These are phyloP conservation scores for Yarrowia yakushimensis DNA, from an alignment of 805 yeast genomes.

Conservation along the genomic window DNA sequence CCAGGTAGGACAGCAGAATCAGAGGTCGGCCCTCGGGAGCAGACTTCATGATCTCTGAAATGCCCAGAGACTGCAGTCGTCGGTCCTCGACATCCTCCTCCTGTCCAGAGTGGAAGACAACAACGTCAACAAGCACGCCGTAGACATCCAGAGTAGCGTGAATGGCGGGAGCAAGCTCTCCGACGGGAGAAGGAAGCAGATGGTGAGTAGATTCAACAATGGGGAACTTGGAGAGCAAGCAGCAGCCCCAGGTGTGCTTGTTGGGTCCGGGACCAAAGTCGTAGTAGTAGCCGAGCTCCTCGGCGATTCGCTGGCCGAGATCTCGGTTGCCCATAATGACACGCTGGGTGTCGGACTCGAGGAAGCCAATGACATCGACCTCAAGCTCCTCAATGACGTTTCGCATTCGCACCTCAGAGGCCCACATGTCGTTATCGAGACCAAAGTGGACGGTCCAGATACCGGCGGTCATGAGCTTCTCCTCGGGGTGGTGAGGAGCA, in stretches of 20 bases:
- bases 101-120: slow-evolving; percentile 97
- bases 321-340: slow-evolving; percentile 95
- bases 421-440: slow-evolving; percentile 97
- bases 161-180: slow-evolving; percentile 97
- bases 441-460: slow-evolving; percentile 99
- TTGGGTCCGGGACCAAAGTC: slow-evolving; percentile 98
- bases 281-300: slow-evolving; percentile 88
- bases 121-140: slow-evolving; percentile 82
- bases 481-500: slow-evolving; percentile 62
- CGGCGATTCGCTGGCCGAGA: slow-evolving; percentile 84
- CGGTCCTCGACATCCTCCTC: slow-evolving; percentile 97
- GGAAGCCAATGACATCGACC: slow-evolving; percentile 82
- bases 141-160: slow-evolving; percentile 92
- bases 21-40: slow-evolving; percentile 69
- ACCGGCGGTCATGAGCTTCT: slow-evolving; percentile 82
- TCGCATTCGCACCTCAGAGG: slow-evolving; percentile 85
- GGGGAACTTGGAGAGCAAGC: slow-evolving; percentile 89
- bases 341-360: slow-evolving; percentile 92
- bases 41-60: slow-evolving; percentile 75
- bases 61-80: slow-evolving; percentile 72
- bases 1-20: slow-evolving; percentile 83
- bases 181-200: slow-evolving; percentile 92
- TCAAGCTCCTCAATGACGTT: slow-evolving; percentile 80
- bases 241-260: slow-evolving; percentile 98
- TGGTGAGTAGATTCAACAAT: slow-evolving; percentile 87